Base-by-base conservation (phyloP, 345 rosid species). In the Hibiscus trionum region DNA sequence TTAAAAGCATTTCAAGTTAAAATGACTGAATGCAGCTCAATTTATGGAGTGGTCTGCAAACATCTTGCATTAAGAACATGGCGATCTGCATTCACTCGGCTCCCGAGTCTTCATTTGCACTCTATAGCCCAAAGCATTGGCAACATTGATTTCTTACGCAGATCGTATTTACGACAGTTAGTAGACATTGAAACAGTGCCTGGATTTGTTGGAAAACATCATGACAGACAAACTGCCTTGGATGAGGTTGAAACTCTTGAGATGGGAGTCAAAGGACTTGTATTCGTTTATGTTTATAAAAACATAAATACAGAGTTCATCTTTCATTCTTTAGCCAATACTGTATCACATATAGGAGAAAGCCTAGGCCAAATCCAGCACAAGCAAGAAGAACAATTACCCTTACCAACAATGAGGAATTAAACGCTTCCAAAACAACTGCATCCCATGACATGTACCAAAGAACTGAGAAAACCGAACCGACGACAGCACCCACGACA, bases 381-480 rank as follows among this genome's bases (percentile, higher is more conserved):
- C 88, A 84, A 11, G 69, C 83, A 44, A 75, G 15, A 81, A 80
- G 71, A 74, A 88, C 74, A 12, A 79, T 12, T 16, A 86, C 68
- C 44, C 77, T 81, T 69, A 87, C 88, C 77, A 75, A 80, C 59
- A 82, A 70, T 24, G 78, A 80, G 26, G 91, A 89, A 52, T 68
- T 46, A 69, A 84, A 90, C 4, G 90, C 88, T 78, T 80, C 75
- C 66, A 77, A 72, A 75, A 88, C 82, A 46, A 80, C 3, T 0
- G 81, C 73, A 26, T 84, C 68, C 98, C 98, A 93, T 35, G 76
- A 72, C 69, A 80, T 60, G 68, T 80, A 83, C 93, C 98, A 93
- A 37, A 91, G 71, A 49, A 78, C 75, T 21, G 88, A 84, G 82
- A 85, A 84, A 69, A 75, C 19, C 4, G 80, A 79, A 12, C 98